Evolutionary conservation across 2,329 filamentous ascomycete genomes (phyloP).

Genomic region (Ophidiomyces ophidiicola): DNA sequence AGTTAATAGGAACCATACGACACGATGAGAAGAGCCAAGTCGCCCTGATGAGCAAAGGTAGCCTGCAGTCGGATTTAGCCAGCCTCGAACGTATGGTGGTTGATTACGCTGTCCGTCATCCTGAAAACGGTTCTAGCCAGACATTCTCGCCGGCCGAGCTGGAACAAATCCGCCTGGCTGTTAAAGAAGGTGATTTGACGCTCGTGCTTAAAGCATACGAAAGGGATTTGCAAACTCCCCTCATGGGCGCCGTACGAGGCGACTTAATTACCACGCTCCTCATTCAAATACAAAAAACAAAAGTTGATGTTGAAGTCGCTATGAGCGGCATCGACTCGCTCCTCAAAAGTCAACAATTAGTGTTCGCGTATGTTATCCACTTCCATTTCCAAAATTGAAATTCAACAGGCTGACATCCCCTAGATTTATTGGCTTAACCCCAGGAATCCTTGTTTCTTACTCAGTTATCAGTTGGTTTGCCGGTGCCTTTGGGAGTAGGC

Average conservation of each 20-base stretch:
- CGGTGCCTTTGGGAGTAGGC: constrained; percentile 56
- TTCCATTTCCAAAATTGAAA: neutral
- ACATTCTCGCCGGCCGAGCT: constrained; percentile 58
- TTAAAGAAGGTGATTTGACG: constrained; percentile 84
- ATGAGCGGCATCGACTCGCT: constrained; percentile 91
- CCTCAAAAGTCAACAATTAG: constrained; percentile 87
- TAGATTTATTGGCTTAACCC: constrained; percentile 84
- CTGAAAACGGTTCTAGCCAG: constrained; percentile 39
- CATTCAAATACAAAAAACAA: constrained; percentile 97
- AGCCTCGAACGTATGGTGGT: constrained; percentile 97
- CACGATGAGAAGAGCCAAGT: constrained; percentile 90
- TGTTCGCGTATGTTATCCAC: constrained; percentile 52
- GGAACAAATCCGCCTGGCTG: constrained; percentile 60
- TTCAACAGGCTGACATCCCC: constrained; percentile 6
- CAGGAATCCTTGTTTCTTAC: constrained; percentile 76
- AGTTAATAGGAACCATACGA: constrained; percentile 79
- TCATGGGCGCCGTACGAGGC: constrained; percentile 69
- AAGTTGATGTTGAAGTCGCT: constrained; percentile 92
- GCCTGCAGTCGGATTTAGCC: constrained; percentile 75
- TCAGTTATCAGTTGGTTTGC: constrained; percentile 61
- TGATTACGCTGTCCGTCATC: constrained; percentile 78
- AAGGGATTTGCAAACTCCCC: constrained; percentile 67
- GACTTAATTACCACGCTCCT: constrained; percentile 81
- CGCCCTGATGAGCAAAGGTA: constrained; percentile 90
- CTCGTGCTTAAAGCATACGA: constrained; percentile 87